Evolutionary conservation across 306 rosid genomes (phyloP), one percentile per base, ranked within the genome.

Genomic region (barrel medic (Medicago truncatula)): DNA sequence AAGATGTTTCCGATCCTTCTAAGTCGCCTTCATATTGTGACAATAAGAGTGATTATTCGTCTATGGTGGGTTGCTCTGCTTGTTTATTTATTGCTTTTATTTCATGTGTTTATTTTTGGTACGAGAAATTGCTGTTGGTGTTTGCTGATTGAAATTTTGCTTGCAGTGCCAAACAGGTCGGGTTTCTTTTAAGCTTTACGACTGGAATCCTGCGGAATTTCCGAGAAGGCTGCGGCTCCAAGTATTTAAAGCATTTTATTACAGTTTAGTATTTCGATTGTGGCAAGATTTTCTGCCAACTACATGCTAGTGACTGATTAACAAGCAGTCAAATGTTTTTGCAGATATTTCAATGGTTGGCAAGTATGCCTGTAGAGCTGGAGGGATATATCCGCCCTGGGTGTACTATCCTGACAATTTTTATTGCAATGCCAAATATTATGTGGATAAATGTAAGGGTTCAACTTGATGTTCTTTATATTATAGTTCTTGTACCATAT

Each of bases 341-440:
- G 63, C 91, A 96, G 99, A 96, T 96, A 85, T 96, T 90, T 81
- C 90, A 96, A 82, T 96, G 99, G 99, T 81, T 96, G 86, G 80
- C 98, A 46, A 90, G 82, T 59, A 96, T 96, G 99, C 99, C 99
- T 25, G 77, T 96, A 60, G 99, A 96, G 88, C 86, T 96, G 87
- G 99, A 96, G 89, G 99, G 99, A 18, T 96, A 92, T 86, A 92
- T 96, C 40, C 96, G 99, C 23, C 98, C 99, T n/a, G 99, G 99
- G 39, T 96, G 99, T 77, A 90, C 83, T 9, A 96, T 96, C 75
- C 70, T 96, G 90, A 96, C 99, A 64, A 75, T 77, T 65, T 96
- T 92, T 84, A 82, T 96, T 67, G 86, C 97, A 54, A 92, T 96
- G 99, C 98, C 99, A 47, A 88, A 78, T 38, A 81, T 86, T 74